Base-by-base conservation (phyloP, 306 rosid species). In the Canavalia ensiformis region DNA sequence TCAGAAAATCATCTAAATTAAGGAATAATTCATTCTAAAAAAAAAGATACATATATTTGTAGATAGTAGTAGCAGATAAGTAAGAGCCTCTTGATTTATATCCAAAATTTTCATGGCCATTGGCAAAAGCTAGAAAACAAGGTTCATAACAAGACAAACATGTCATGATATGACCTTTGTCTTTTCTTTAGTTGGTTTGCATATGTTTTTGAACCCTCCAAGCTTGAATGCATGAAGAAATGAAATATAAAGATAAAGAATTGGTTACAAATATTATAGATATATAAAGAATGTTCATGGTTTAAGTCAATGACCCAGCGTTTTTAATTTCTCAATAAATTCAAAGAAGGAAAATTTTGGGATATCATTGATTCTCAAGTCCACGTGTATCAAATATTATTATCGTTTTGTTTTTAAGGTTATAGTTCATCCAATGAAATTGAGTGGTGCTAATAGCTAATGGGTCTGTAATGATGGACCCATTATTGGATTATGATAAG, bases 401-500 rank as follows among this genome's bases (percentile, higher is more conserved):
- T 28, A 56, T 2, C 7, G 2, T 55, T 50, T 0, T 2, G 28
- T 7, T 56, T 57, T 28, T 59, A 8, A 59, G 18, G 8, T 10
- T 60, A 11, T 31, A 11, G 67, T 13, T 76, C 29, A 59, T 60
- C 59, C 62, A 62, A 39, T 77, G 84, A 55, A 37, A 64, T 64
- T 64, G 49, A 64, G 39, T 62, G 69, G 72, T n/a, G 42, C 45
- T 59, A 74, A 78, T 44, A 7, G 54, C 7, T 47, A 46, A 76
- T 59, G 71, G 84, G 79, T 75, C 79, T 62, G 13, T 28, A 55
- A 63, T 74, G 50, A 83, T 70, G 81, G 46, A 75, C 77, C 84
- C 78, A 58, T 79, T 44, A 75, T 85, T 85, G 75, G 85, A 72
- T 81, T 83, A 78, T 59, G 52, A 67, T 49, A 77, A 64, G 59